These are phyloP conservation scores for Acorus calamus DNA, from an alignment of 106 monocot species.

Conservation along the genomic window DNA sequence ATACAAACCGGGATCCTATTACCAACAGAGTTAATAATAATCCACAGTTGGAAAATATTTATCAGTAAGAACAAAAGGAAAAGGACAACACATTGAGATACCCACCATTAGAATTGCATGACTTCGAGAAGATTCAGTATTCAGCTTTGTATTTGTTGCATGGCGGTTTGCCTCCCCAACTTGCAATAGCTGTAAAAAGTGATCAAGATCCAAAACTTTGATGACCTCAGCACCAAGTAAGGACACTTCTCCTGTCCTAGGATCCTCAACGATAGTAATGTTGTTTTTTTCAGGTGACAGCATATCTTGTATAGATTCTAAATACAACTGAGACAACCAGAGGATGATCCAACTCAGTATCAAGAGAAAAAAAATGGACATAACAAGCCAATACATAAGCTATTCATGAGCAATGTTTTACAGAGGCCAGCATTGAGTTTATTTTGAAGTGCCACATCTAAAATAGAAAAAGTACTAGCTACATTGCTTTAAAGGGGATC, in stretches of 20 bases:
- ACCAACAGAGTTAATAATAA: too few species aligned
- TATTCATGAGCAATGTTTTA: too few species aligned
- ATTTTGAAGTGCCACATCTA: too few species aligned
- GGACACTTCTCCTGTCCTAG: slow-evolving; percentile 58
- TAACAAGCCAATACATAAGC: too few species aligned
- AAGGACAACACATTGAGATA: neutral
- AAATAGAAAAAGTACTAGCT: too few species aligned
- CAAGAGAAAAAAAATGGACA: too few species aligned
- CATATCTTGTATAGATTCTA: slow-evolving; percentile 72
- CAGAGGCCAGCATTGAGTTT: too few species aligned
- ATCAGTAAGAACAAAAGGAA: too few species aligned
- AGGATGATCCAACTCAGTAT: neutral
- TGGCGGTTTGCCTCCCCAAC: slow-evolving; percentile 59
- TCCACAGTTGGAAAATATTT: too few species aligned
- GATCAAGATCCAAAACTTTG: slow-evolving; percentile 39
- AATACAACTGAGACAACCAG: slow-evolving; percentile 42
- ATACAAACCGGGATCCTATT: too few species aligned
- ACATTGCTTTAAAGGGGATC: too few species aligned
- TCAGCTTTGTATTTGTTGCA: slow-evolving; percentile 72
- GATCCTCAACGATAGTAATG: slow-evolving; percentile 55
- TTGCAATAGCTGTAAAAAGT: slow-evolving; percentile 54
- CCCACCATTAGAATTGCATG: slow-evolving; percentile 64
- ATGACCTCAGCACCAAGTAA: slow-evolving; percentile 46
- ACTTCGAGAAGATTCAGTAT: slow-evolving; percentile 81
- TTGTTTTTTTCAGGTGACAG: slow-evolving; percentile 52